Evolutionary conservation across 805 yeast genomes (phyloP).

Genomic region (Kluyveromyces lactis): DNA sequence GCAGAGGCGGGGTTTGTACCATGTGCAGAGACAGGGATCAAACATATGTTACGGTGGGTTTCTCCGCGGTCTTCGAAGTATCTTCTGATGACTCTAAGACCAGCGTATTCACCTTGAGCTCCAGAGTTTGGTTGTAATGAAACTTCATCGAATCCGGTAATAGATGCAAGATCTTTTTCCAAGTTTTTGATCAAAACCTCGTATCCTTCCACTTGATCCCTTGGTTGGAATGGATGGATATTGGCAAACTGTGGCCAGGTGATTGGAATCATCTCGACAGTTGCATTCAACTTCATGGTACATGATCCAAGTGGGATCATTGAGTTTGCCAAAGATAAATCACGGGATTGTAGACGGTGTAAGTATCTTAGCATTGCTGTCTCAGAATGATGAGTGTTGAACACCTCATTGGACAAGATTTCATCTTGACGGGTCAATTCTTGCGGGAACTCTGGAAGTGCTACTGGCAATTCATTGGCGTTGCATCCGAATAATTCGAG

Average conservation of each 20-base stretch:
- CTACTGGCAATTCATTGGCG: constrained; percentile 14
- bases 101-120: constrained; percentile 97
- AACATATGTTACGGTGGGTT: constrained; percentile 69
- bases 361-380: constrained; percentile 90
- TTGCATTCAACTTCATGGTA: constrained; percentile 95
- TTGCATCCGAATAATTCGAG: constrained; percentile 42
- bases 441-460: constrained; percentile 43
- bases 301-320: constrained; percentile 98
- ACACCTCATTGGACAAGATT: constrained; percentile 65
- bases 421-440: constrained; percentile 47
- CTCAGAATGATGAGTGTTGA: constrained; percentile 84
- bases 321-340: constrained; percentile 86
- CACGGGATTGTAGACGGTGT: constrained; percentile 76
- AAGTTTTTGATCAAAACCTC: constrained; percentile 64
- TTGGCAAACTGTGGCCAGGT: constrained; percentile 89
- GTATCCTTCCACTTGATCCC: constrained; percentile 84
- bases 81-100: constrained; percentile 75
- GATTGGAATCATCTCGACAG: constrained; percentile 89
- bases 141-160: constrained; percentile 88
- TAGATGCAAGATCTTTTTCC: constrained; percentile 77
- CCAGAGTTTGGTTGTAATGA: constrained; percentile 96
- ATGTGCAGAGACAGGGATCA: constrained; percentile 95
- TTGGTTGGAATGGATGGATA: constrained; percentile 90
- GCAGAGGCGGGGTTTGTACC: constrained; percentile 99
- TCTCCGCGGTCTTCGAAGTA: constrained; percentile 69